Evolutionary conservation across 1,284 basidiomycete genomes (phyloP), one percentile per base, ranked within the genome.

Genomic region (Mycena citricolor): DNA sequence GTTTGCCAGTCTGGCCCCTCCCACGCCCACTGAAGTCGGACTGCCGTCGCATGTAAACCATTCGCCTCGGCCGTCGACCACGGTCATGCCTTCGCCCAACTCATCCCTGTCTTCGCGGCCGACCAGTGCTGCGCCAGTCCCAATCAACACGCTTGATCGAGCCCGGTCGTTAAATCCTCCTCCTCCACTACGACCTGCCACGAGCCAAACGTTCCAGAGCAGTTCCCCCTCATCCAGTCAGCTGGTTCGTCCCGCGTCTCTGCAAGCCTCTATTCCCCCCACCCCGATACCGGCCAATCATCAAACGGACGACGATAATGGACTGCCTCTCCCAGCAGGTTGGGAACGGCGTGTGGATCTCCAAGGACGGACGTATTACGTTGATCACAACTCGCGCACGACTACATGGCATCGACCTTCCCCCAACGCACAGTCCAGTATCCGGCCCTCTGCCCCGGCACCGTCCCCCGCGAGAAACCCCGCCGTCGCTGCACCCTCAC

Each of bases 331-430:
- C 22, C 95, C 95, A 0, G 60, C 69, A 22, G 93, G 93, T 10
- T 99, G 94, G 94, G 97, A 99, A 66, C 83, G 94, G 44, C 83
- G 97, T 33, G 80, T 85, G 37, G 97, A 98, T 64, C 84, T 82
- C 39, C 80, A 93, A 41, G 89, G 87, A 2, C 76, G 97, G 37
- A 82, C 87, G 14, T 99, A 98, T 70, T 89, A 82, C 61, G 90
- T 94, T 42, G 91, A 95, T 61, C 94, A 99, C 67, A 94, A 89
- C 65, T 87, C 87, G 4, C 83, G 94, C 42, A 83, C 86, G 25
- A 98, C 95, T n/a, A 94, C 93, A 6, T 99, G 95, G 95, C 86
- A 85, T 60, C 77, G 87, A 49, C 88, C 80, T n/a, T 57, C 53
- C 47, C 51, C 48, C 5, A n/a, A 39, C 5, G 39, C 58, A 41